Evolutionary conservation across 768 basidiomycete genomes (phyloP).

Genomic region (Termitomyces sp.): DNA sequence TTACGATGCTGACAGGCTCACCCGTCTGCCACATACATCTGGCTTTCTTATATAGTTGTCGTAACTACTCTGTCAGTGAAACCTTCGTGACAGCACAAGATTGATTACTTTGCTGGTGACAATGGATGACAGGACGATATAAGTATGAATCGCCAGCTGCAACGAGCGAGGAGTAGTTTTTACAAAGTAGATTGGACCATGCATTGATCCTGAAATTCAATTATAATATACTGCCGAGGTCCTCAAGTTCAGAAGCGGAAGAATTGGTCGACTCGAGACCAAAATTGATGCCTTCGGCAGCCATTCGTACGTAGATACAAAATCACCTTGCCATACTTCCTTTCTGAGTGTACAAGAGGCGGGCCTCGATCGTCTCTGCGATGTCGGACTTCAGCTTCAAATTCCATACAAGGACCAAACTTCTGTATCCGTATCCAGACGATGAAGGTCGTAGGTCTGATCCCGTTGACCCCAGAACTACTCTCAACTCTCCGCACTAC

Average conservation of each 20-base stretch:
- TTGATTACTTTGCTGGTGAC: not conserved
- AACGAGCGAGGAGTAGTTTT: no score
- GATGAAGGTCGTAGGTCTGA: not conserved
- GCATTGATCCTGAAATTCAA: not conserved
- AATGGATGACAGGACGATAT: no score
- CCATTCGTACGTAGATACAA: no score
- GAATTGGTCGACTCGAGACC: not conserved
- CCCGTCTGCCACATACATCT: not conserved
- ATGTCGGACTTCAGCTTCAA: no score
- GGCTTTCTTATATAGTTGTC: not conserved
- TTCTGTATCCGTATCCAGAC: no score
- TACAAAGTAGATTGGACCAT: no score
- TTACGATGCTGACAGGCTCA: no score
- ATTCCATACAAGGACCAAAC: not conserved
- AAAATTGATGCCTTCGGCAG: no score
- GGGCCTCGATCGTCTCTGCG: no score
- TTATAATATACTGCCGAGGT: no score
- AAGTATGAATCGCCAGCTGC: not conserved
- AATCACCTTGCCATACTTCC: no score
- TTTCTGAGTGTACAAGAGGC: no score
- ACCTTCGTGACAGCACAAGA: not conserved
- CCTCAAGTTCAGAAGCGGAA: not conserved
- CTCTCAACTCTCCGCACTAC: constrained; percentile 28
- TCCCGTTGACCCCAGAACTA: not conserved
- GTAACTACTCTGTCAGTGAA: not conserved